Evolutionary conservation across 345 rosid genomes (phyloP), one percentile per base, ranked within the genome.

Genomic region (Atalantia buxifolia): DNA sequence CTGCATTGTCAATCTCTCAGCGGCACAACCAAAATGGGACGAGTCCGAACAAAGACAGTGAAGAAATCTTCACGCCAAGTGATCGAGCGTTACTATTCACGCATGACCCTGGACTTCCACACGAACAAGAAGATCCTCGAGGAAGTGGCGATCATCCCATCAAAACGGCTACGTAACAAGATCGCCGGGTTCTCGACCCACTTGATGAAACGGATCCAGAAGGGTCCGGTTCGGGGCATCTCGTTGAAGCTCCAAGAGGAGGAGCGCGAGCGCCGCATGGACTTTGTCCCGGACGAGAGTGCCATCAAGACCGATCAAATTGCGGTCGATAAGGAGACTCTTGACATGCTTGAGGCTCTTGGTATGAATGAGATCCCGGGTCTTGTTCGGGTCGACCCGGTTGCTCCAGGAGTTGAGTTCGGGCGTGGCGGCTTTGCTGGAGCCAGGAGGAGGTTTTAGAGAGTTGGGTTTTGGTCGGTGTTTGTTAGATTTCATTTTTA

Each of bases 261-360:
- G 69, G 94, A 91, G 87, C 90, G 91, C 14, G 94, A 91, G 85
- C 91, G 94, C 7, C 90, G 90, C 76, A 91, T 91, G 92, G 94
- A 89, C 82, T 91, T 88, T 1, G 94, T 91, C 7, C 92, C 94
- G 1, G 94, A 91, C 2, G 90, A 84, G 77, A 89, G 92, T 76
- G 94, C 92, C 80, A 91, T 91, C 75, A 88, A 85, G 83, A 88
- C 84, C 2, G 89, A 87, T 59, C 81, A 82, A 60, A 89, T 92
- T 35, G 85, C 78, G 75, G 93, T 91, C 12, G 95, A 91, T n/a
- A 86, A 88, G 76, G 94, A 90, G 85, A 90, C 94, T 0, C 81
- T 87, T 0, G 94, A 89, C 57, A 89, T 90, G 92, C 92, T 91
- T 63, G 83, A 90, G 28, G 87, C 93, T 50, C 86, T 88, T 72